These are phyloP conservation scores for Colletotrichum ledebouriae DNA, from an alignment of 2,329 filamentous ascomycete species.

Conservation along the genomic window DNA sequence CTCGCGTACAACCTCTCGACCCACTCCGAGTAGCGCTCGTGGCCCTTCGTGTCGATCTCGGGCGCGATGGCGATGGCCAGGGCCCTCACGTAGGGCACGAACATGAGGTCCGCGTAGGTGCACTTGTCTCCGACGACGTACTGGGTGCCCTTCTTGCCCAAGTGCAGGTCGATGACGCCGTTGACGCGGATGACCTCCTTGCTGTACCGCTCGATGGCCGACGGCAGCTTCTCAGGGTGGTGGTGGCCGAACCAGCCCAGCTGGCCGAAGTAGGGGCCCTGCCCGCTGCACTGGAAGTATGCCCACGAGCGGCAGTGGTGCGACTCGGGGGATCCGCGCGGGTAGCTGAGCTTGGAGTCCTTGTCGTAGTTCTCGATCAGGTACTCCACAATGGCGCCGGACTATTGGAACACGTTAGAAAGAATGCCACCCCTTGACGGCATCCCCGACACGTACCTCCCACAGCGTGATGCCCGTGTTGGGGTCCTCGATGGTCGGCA, in stretches of 20 bases:
- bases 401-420: too few relatives aligned
- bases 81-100: too few relatives aligned
- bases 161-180: conserved; percentile 50
- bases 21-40: too few relatives aligned
- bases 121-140: conserved; percentile 53
- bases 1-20: too few relatives aligned
- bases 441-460: conserved; percentile 38
- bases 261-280: conserved; percentile 62
- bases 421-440: too few relatives aligned
- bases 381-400: conserved; percentile 50
- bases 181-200: conserved; percentile 49
- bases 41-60: too few relatives aligned
- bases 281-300: too few relatives aligned
- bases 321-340: too few relatives aligned
- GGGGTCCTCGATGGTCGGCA: conserved; percentile 52
- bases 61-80: too few relatives aligned
- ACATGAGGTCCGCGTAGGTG: too few relatives aligned
- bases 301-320: too few relatives aligned
- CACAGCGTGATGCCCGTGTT: conserved; percentile 51
- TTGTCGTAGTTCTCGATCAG: conserved; percentile 49
- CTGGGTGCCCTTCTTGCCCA: conserved; percentile 49
- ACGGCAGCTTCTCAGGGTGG: conserved; percentile 48
- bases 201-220: conserved; percentile 49
- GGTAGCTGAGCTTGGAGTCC: conserved; percentile 46
- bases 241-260: conserved; percentile 51